A percentile compares a stretch with the other conserved stretches of the same genome.
Conservation (phyloP, 352 stramenopile species). For the Globisporangium spiculum region DNA sequence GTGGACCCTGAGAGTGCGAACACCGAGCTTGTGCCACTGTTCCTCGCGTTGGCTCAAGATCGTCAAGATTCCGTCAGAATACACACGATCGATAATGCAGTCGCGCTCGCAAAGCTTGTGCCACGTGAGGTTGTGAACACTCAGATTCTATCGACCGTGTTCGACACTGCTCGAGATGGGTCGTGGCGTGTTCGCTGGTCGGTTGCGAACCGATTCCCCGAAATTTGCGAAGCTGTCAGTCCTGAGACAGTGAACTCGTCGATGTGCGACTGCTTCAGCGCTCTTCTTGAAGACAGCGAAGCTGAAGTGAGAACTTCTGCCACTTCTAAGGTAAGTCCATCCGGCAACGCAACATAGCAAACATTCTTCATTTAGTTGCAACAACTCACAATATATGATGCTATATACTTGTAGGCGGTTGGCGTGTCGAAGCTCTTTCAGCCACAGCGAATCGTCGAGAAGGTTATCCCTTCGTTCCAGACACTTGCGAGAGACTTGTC, state of each 20-base stretch:
- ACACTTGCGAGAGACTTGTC: slow-evolving; percentile 96
- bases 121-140: slow-evolving; percentile 61
- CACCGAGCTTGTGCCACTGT: slow-evolving; percentile 83
- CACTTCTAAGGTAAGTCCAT: slow-evolving; percentile 84
- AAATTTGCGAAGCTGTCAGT: slow-evolving; percentile 90
- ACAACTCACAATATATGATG: background rate
- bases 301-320: slow-evolving; percentile 95
- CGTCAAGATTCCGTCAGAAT: slow-evolving; percentile 97
- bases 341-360: background rate
- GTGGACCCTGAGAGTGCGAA: slow-evolving; percentile 62
- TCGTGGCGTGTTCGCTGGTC: slow-evolving; percentile 98
- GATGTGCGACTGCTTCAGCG: slow-evolving; percentile 88
- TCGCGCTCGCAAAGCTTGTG: slow-evolving; percentile 90
- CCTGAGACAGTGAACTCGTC: slow-evolving; percentile 64
- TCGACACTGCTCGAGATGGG: slow-evolving; percentile 92
- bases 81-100: slow-evolving; percentile 97
- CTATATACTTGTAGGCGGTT: slow-evolving; percentile 37
- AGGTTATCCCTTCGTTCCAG: slow-evolving; percentile 83
- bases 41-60: slow-evolving; percentile 81
- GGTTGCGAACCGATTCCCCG: slow-evolving; percentile 94
- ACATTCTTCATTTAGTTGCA: too few relatives aligned
- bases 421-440: slow-evolving; percentile 54
- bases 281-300: slow-evolving; percentile 96
- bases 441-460: slow-evolving; percentile 65
- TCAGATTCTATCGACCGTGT: slow-evolving; percentile 88